Conservation (phyloP, 371 early-diverging fungal genomes). For the Blyttiomyces sp. region DNA sequence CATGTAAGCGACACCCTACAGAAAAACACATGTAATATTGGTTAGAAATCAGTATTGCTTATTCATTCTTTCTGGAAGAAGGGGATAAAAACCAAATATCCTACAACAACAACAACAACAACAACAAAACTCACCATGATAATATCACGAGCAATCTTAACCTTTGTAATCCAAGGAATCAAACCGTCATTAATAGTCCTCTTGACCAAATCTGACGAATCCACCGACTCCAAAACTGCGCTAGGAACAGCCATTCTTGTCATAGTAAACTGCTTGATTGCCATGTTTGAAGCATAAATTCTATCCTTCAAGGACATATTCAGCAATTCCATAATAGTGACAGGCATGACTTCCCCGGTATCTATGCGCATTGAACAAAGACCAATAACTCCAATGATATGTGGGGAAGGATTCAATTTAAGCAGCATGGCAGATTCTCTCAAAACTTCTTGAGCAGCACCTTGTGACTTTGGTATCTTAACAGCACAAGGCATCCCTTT, state of each 20-base stretch:
- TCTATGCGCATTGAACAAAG: background rate
- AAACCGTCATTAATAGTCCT: background rate
- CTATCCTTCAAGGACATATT: background rate
- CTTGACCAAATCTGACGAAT: background rate
- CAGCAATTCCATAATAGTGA: background rate
- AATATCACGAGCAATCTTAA: background rate
- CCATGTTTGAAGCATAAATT: background rate
- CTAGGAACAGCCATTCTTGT: too few species aligned
- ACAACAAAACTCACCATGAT: too few species aligned
- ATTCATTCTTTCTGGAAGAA: too few species aligned
- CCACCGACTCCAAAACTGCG: too few species aligned
- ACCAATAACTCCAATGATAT: background rate
- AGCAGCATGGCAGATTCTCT: slow-evolving; percentile 1
- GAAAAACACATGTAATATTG: too few species aligned
- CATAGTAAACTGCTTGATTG: background rate
- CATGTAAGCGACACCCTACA: background rate
- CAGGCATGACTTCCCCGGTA: background rate
- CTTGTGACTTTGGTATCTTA: background rate
- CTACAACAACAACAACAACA: too few species aligned
- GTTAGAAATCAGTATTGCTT: too few species aligned
- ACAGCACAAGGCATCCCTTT: background rate
- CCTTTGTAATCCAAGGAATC: background rate
- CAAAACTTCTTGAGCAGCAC: background rate
- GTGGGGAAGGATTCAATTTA: background rate
- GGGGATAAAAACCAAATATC: too few species aligned